Conservation (phyloP, 345 rosid genomes). For the Eucalyptus regnans region DNA sequence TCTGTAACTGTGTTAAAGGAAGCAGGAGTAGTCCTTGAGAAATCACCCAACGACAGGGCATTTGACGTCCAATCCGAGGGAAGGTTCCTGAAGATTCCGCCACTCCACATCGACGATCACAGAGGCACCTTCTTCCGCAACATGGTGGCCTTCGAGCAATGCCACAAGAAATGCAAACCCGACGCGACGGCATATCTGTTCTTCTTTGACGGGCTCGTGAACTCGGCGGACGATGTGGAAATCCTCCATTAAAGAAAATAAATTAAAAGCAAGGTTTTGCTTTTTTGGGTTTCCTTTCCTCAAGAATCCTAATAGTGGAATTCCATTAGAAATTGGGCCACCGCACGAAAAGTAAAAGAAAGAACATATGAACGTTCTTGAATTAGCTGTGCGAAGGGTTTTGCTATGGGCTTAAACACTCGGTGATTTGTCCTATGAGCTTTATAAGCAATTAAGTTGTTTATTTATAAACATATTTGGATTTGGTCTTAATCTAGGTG, state of each 20-base stretch:
- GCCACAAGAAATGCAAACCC: conserved; percentile 5
- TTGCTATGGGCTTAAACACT: too few species aligned
- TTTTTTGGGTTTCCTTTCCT: too few species aligned
- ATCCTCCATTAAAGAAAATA: background rate
- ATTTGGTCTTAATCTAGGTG: too few species aligned
- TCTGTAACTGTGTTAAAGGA: conserved; percentile 1
- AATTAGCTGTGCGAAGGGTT: too few species aligned
- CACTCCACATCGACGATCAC: conserved; percentile 7
- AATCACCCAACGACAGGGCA: background rate
- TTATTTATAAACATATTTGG: too few species aligned
- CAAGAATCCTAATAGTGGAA: too few species aligned
- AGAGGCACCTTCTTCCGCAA: conserved; percentile 11
- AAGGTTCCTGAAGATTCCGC: conserved; percentile 6
- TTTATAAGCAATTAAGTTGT: too few species aligned
- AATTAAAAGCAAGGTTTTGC: too few species aligned
- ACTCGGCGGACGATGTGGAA: conserved; percentile 7
- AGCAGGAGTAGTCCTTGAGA: background rate
- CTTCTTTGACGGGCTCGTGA: conserved; percentile 13
- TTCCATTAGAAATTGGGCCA: too few species aligned
- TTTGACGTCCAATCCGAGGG: background rate
- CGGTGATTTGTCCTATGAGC: too few species aligned
- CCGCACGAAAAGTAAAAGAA: too few species aligned
- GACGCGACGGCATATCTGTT: conserved; percentile 1
- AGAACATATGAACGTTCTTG: too few species aligned
- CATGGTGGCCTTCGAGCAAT: conserved; percentile 19